Evolutionary conservation across 1,139 yeast species (phyloP).

Genomic region (Saccharomyces hybrid): DNA sequence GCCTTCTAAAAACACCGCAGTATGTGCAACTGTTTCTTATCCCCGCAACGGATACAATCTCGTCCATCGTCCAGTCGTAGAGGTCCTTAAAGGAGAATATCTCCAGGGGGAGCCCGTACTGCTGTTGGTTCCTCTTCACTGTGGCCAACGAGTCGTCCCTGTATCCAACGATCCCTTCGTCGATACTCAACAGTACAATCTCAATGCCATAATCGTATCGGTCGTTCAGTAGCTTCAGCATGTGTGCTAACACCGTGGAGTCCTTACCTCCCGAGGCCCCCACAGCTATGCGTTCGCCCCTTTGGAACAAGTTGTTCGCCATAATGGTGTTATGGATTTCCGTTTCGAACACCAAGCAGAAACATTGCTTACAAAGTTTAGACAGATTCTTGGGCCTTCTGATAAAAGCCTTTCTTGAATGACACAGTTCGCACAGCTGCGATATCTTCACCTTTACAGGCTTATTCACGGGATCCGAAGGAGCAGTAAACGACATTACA

Average conservation of each 20-base stretch:
- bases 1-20: conserved; percentile 95
- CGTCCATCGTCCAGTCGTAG: conserved; percentile 98
- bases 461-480: conserved; percentile 30
- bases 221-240: conserved; percentile 80
- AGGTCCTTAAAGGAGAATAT: conserved; percentile 84
- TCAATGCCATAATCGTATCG: conserved; percentile 79
- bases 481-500: conserved; percentile 25
- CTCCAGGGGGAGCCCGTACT: conserved; percentile 81
- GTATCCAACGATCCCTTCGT: conserved; percentile 96
- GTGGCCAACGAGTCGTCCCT: conserved; percentile 96
- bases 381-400: conserved; percentile 88
- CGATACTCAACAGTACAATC: conserved; percentile 76
- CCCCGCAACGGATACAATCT: conserved; percentile 91
- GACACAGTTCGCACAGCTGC: conserved; percentile 77
- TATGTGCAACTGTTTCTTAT: conserved; percentile 92
- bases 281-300: conserved; percentile 85
- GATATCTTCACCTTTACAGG: conserved; percentile 35
- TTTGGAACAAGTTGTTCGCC: conserved; percentile 57
- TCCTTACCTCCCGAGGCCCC: conserved; percentile 99
- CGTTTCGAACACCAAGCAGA: conserved; percentile 83
- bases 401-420: conserved; percentile 74
- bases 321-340: conserved; percentile 89
- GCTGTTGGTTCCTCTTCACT: conserved; percentile 83
- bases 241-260: conserved; percentile 87
- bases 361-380: conserved; percentile 88